These are phyloP conservation scores for Neopestalotiopsis rosae DNA, from an alignment of 2,329 filamentous ascomycete species.

Conservation along the genomic window DNA sequence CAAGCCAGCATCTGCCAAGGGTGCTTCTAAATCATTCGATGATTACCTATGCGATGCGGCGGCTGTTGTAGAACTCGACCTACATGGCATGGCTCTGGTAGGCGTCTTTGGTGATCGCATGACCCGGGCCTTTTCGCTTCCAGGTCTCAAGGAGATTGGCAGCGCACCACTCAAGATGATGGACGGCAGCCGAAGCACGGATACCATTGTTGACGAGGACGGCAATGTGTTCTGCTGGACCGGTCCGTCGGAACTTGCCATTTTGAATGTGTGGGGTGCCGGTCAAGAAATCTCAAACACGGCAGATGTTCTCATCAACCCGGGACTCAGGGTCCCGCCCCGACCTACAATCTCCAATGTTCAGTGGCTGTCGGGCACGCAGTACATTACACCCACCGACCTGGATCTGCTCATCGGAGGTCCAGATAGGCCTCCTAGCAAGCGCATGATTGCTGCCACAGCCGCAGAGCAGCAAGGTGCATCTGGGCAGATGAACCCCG, in stretches of 20 bases:
- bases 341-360: constrained; percentile 93
- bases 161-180: constrained; percentile 70
- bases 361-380: constrained; percentile 96
- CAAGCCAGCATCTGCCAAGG: constrained; percentile 82
- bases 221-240: constrained; percentile 89
- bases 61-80: constrained; percentile 74
- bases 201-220: constrained; percentile 73
- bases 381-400: constrained; percentile 85
- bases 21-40: constrained; percentile 91
- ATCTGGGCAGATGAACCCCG: constrained; percentile 38
- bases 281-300: constrained; percentile 67
- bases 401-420: constrained; percentile 91
- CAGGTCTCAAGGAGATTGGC: constrained; percentile 83
- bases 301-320: constrained; percentile 81
- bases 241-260: constrained; percentile 82
- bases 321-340: constrained; percentile 72
- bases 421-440: constrained; percentile 84
- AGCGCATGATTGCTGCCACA: constrained; percentile 83
- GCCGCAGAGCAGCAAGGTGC: constrained; percentile 73
- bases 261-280: constrained; percentile 85
- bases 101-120: constrained; percentile 85
- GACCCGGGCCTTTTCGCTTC: constrained; percentile 83
- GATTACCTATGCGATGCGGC: constrained; percentile 83
- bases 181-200: constrained; percentile 74
- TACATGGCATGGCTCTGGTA: constrained; percentile 79